Evolutionary conservation across 345 rosid genomes (phyloP).

Genomic region (Arabidopsis thaliana): TAIR10.1 NC_003074.8:8091001-8091500

Average conservation of each 20-base stretch:
- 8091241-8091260: conserved; percentile 69
- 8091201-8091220: conserved; percentile 86
- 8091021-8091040: conserved; percentile 65
- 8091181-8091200: conserved; percentile 83
- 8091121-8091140: conserved; percentile 70
- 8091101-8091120: conserved; percentile 71
- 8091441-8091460: conserved; percentile 7
- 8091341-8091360: conserved; percentile 81
- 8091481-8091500: conserved; percentile 21
- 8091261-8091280: conserved; percentile 77
- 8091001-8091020: conserved; percentile 62
- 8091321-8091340: conserved; percentile 95
- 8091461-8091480: neutral
- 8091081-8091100: conserved; percentile 67
- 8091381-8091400: conserved; percentile 94
- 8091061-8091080: conserved; percentile 80
- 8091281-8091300: conserved; percentile 59
- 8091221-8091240: conserved; percentile 74
- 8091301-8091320: conserved; percentile 82
- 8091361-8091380: conserved; percentile 92
- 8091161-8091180: conserved; percentile 75
- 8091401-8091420: conserved; percentile 60
- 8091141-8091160: conserved; percentile 61
- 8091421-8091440: too few relatives aligned
- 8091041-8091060: conserved; percentile 76